Base-by-base conservation (phyloP, 345 rosid species). In the Populus simonii region DNA sequence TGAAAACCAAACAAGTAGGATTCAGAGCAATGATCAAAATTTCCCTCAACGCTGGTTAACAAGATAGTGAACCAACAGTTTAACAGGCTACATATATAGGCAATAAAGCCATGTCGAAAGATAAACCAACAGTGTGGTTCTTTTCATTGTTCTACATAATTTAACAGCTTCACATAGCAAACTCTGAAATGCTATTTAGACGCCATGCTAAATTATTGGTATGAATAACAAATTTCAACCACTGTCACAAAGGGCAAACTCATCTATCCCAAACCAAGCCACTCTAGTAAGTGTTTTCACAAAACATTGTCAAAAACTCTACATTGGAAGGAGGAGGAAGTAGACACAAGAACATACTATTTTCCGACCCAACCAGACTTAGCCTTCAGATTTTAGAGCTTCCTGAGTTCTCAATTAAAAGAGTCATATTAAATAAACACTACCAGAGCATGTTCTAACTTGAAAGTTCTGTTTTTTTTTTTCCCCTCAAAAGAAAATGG, bases 1-100 rank as follows among this genome's bases (percentile, higher is more conserved):
- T 29, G 62, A 72, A 79, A 82, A 83, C n/a, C 80, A 84, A 74
- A 79, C 81, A 78, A 76, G 71, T 41, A 66, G 59, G 65, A 78
- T 41, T 5, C 49, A 67, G 31, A 51, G 69, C 1, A 51, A 49
- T 31, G 55, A 74, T 8, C 22, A 74, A 25, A 74, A 57, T 9
- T 23, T 2, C 45, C 45, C 45, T 41, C 45, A 10, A 41, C 13
- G 45, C n/a, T 75, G 63, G 36, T 13, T 8, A 45, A 59, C 36
- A 38, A 23, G 22, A 62, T 47, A 49, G 51, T 12, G 61, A 47
- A 66, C 25, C n/a, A 45, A 17, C 51, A 71, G 27, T 15, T 4
- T 9, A 15, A 61, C 47, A 62, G 29, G 1, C 1, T n/a, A 3
- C 7, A 6, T 8, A n/a, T 23, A 27, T 16, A 62, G 61, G 20